Base-by-base conservation (phyloP, 306 rosid genomes). In the Arachis stenosperma region DNA sequence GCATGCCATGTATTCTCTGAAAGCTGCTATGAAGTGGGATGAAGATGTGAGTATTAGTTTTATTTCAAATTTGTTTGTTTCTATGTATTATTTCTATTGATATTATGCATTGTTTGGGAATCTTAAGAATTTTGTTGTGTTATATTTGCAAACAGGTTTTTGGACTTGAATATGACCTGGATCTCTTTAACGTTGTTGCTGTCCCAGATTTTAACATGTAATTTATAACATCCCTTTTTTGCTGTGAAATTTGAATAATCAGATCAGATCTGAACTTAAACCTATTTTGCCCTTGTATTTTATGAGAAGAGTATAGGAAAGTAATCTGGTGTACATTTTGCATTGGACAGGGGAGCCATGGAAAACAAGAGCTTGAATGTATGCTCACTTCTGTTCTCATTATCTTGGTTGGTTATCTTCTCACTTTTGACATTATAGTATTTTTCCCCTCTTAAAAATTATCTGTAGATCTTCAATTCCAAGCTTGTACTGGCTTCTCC, bases 11-110 rank as follows among this genome's bases (percentile, higher is more conserved):
- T 88, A 91, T 86, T 81, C 98, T 6, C 83, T 94, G 47, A 91
- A 91, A 88, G 98, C 96, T 7, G 95, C 99, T 61, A 94, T 94
- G 99, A 88, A 94, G 82, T 94, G 99, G 99, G 99, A 94, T 74
- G 99, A 94, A 83, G 97, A 91, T 83, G 99, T 94, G 64, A 69
- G 97, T 78, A 58, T 73, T 76, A 58, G 15, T n/a, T 36, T 62
- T n/a, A n/a, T 42, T 72, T 81, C 62, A 9, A 36, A 14, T 59
- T 70, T 33, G 52, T 82, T 57, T 71, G 44, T 47, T 64, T 50
- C 22, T 48, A 43, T 44, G 71, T 67, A 58, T 68, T n/a, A 47
- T 64, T 75, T 61, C 69, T 70, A 66, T 79, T 39, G 48, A 33
- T 62, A 53, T 7, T 64, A 53, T 80, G 5, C 43, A 6, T 57